These are phyloP conservation scores for Carpinus viminea DNA, from an alignment of 306 rosid species.

Conservation along the genomic window DNA sequence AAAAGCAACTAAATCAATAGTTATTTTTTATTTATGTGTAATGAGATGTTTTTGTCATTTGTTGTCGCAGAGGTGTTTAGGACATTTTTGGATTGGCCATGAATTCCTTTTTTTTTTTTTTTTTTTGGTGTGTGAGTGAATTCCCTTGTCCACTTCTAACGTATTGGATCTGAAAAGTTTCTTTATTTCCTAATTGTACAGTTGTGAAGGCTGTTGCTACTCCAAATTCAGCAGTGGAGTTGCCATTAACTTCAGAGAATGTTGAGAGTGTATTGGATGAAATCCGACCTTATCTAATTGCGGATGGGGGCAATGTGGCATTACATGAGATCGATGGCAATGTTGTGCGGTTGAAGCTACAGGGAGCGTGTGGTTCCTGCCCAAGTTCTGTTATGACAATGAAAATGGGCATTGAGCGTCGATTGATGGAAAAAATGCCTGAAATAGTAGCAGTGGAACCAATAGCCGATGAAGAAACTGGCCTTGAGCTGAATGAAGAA, in stretches of 20 bases:
- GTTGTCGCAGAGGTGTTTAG: not conserved
- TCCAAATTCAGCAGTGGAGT: slow-evolving; percentile 71
- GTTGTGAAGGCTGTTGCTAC: slow-evolving; percentile 77
- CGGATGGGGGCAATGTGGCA: slow-evolving; percentile 92
- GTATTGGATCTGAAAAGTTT: slow-evolving; percentile 11
- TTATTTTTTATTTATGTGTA: not conserved
- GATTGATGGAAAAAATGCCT: slow-evolving; percentile 93
- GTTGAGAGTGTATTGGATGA: slow-evolving; percentile 81
- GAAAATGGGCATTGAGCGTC: slow-evolving; percentile 96
- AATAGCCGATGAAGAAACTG: slow-evolving; percentile 76
- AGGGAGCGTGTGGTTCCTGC: slow-evolving; percentile 98
- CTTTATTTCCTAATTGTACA: slow-evolving; percentile 29
- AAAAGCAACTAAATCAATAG: not conserved
- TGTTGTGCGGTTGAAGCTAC: slow-evolving; percentile 86
- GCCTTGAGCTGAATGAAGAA: slow-evolving; percentile 83
- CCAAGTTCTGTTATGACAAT: slow-evolving; percentile 90
- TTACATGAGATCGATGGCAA: slow-evolving; percentile 91
- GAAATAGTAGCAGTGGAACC: slow-evolving; percentile 95
- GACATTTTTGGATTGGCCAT: not conserved
- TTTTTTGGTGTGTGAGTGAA: not conserved
- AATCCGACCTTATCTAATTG: slow-evolving; percentile 80
- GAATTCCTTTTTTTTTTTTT: not conserved
- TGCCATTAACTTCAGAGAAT: slow-evolving; percentile 81
- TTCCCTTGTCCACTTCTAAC: not conserved
- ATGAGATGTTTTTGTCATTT: not conserved